These are phyloP conservation scores for Trametes maxima DNA, from an alignment of 768 basidiomycete species.

Conservation along the genomic window DNA sequence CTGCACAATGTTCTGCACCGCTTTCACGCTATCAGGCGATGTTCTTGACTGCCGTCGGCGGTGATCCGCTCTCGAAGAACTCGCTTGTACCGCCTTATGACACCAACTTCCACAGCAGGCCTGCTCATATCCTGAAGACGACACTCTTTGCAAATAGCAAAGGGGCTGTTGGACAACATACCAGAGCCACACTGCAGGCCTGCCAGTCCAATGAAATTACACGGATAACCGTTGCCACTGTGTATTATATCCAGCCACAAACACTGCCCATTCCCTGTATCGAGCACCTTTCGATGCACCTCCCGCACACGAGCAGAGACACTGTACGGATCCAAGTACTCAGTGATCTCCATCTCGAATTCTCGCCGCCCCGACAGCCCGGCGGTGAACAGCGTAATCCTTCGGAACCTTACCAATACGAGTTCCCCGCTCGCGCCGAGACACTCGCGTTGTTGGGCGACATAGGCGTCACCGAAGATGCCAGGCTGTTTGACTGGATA, in stretches of 20 bases:
- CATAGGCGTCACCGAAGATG: constrained; percentile 38
- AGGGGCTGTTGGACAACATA: too few species aligned
- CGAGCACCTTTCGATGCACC: too few species aligned
- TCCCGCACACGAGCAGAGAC: not conserved
- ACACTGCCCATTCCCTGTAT: too few species aligned
- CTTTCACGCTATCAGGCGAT: not conserved
- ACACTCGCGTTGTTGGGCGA: constrained; percentile 41
- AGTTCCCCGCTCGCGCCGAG: constrained; percentile 31
- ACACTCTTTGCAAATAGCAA: too few species aligned
- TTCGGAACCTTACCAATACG: constrained; percentile 23
- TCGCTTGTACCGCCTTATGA: not conserved
- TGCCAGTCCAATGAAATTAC: too few species aligned
- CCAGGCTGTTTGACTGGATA: constrained; percentile 38
- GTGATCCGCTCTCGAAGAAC: not conserved
- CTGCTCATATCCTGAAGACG: too few species aligned
- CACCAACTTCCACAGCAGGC: too few species aligned
- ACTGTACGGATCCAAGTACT: constrained; percentile 29
- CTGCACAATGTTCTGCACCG: not conserved
- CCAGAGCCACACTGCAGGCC: too few species aligned
- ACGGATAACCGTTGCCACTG: too few species aligned
- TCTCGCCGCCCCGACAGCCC: constrained; percentile 17
- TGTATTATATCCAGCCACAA: too few species aligned
- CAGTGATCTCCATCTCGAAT: constrained; percentile 38
- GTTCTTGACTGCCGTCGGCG: not conserved
- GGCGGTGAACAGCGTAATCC: not conserved